A percentile compares a stretch with the other conserved stretches of the same genome.
These are phyloP conservation scores for Verticillium tricorpus DNA, from an alignment of 2,329 filamentous ascomycete species.

Conservation along the genomic window DNA sequence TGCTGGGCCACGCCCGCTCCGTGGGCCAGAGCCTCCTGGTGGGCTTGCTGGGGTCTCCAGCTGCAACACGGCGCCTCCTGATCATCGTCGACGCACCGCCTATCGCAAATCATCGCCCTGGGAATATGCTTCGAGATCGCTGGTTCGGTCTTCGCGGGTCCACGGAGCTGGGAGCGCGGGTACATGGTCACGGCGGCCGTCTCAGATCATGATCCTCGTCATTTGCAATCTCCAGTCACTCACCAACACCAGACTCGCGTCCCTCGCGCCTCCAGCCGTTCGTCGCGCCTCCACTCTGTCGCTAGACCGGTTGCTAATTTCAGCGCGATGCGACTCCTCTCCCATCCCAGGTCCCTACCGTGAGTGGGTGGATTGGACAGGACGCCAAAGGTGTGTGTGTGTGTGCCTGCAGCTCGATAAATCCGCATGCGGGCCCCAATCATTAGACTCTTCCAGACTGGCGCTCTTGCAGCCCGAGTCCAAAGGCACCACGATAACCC, in stretches of 20 bases:
- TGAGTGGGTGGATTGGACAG: neutral
- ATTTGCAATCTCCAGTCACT: neutral
- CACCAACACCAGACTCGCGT: neutral
- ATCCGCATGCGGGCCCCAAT: neutral
- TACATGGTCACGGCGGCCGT: neutral
- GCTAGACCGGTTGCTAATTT: neutral
- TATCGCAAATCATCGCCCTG: neutral
- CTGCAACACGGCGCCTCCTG: neutral
- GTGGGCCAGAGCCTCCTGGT: neutral
- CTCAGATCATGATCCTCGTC: slow-evolving; percentile 2
- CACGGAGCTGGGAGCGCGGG: neutral
- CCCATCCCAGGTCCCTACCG: neutral
- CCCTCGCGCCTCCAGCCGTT: neutral
- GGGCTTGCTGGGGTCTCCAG: neutral
- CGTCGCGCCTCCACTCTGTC: neutral
- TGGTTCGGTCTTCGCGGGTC: neutral
- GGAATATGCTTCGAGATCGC: neutral
- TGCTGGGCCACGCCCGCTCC: neutral
- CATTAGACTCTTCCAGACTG: neutral
- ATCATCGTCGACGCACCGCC: neutral
- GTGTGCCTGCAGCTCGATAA: neutral
- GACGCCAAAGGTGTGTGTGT: neutral
- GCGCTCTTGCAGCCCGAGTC: neutral
- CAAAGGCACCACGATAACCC: neutral
- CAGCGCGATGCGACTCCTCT: neutral